phyloP scores from a whole-genome alignment of 108 stramenopile species.

The Pseudonitzschia multistriata region DNA sequence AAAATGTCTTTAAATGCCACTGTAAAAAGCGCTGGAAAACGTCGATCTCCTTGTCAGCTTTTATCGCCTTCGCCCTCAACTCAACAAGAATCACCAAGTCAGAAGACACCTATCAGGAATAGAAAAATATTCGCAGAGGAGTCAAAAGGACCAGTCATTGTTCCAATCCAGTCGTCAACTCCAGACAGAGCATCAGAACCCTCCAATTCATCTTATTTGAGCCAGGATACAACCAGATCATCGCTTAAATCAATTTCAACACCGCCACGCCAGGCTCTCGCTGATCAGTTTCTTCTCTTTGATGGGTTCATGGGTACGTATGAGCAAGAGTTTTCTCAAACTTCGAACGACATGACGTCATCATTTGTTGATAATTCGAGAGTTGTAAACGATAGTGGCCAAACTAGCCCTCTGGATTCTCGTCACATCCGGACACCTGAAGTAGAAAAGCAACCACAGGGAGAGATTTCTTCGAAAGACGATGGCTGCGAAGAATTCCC shows the following conservation, averaged over 20 bases:
- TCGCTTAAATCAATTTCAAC: neutral
- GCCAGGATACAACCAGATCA: slow-evolving; percentile 3
- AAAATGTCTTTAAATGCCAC: neutral
- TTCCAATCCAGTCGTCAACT: neutral
- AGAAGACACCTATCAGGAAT: neutral
- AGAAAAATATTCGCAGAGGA: slow-evolving; percentile 1
- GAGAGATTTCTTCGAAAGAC: neutral
- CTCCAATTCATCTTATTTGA: neutral
- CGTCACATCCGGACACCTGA: neutral
- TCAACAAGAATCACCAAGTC: neutral
- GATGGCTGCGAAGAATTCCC: neutral
- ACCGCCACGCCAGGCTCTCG: neutral
- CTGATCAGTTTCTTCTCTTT: slow-evolving; percentile 13
- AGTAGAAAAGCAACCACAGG: neutral
- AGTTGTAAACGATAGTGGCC: neutral
- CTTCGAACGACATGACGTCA: neutral
- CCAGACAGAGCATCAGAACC: neutral
- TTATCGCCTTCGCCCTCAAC: neutral
- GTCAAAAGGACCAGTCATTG: neutral
- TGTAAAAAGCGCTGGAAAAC: neutral
- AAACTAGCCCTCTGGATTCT: neutral
- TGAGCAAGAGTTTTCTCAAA: slow-evolving; percentile 3
- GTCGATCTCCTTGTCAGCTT: neutral
- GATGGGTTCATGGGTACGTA: neutral
- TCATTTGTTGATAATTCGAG: neutral